phyloP scores from a whole-genome alignment of 306 rosid species.

The Trifolium fragiferum region DNA sequence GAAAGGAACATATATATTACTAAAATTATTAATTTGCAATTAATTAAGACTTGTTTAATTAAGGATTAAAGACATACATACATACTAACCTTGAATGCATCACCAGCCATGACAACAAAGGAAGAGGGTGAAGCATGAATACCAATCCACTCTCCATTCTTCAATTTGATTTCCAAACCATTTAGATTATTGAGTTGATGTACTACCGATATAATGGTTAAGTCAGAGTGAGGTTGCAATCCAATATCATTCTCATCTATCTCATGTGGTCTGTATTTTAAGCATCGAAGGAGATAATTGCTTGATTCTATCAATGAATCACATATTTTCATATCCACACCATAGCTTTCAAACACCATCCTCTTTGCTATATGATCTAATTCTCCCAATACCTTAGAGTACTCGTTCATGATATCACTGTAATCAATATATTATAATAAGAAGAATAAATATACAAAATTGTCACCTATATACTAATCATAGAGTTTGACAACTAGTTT shows the following conservation, averaged over 20 bases:
- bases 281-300: conserved; percentile 43
- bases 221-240: conserved; percentile 44
- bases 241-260: conserved; percentile 40
- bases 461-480: too few species aligned
- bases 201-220: conserved; percentile 32
- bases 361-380: conserved; percentile 37
- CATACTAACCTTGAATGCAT: conserved; percentile 42
- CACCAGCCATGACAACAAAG: conserved; percentile 52
- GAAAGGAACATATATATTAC: background rate
- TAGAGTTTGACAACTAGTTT: too few species aligned
- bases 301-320: conserved; percentile 35
- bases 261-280: conserved; percentile 36
- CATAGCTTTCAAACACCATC: conserved; percentile 57
- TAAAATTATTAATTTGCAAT: too few species aligned
- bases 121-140: conserved; percentile 37
- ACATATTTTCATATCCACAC: conserved; percentile 37
- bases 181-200: conserved; percentile 47
- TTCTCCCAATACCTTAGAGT: conserved; percentile 36
- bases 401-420: conserved; percentile 34
- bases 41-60: too few species aligned
- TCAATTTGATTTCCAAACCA: conserved; percentile 49
- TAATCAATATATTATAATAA: too few species aligned
- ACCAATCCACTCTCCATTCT: conserved; percentile 41
- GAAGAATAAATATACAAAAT: too few species aligned
- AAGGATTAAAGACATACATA: background rate